Evolutionary conservation across 805 yeast genomes (phyloP), one percentile per base, ranked within the genome.

Genomic region (Saturnispora silvae): DNA sequence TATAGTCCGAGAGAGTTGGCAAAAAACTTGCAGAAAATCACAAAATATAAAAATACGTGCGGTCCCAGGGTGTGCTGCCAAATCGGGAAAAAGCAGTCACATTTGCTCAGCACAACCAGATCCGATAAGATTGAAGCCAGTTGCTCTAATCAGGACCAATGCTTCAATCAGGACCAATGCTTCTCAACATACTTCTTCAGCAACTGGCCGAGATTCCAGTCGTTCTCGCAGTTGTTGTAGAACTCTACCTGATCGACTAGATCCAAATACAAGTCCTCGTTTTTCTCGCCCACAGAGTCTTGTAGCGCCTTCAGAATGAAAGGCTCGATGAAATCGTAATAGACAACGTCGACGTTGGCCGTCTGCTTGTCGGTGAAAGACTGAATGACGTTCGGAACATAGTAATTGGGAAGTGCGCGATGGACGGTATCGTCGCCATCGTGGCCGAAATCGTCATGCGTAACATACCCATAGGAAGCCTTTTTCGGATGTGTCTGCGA

Each of bases 371-470:
- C 51, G 2, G 40, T 35, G 40, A 51, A 57, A 1, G 81, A 60
- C 46, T 73, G 80, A 20, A 89, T 73, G 10, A 83, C 94, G 49
- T 85, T 87, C 8, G 97, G 96, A 3, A 85, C 64, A 6, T 67
- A 70, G 54, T 69, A 78, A 40, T 67, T 61, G 0, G 63, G 61
- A 33, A 80, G 69, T 1, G 82, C 69, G 40, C 60, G 63, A 59
- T 81, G 87, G 40, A 75, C 48, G 27, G 85, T 68, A 63, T 82
- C 97, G 53, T 92, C 98, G 17, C 98, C 98, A 44, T 77, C 75
- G 45, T 64, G 58, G 0, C 96, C 98, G 47, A 69, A 67, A 50
- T 89, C 97, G 53, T 92, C 98, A 32, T 58, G 49, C 0, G 98
- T 89, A 0, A 75, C 77, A 48, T 81, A 82, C 0, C 98, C 98